These are phyloP conservation scores for Trypethelium eluteriae DNA, from an alignment of 495 filamentous ascomycete species.

Conservation along the genomic window DNA sequence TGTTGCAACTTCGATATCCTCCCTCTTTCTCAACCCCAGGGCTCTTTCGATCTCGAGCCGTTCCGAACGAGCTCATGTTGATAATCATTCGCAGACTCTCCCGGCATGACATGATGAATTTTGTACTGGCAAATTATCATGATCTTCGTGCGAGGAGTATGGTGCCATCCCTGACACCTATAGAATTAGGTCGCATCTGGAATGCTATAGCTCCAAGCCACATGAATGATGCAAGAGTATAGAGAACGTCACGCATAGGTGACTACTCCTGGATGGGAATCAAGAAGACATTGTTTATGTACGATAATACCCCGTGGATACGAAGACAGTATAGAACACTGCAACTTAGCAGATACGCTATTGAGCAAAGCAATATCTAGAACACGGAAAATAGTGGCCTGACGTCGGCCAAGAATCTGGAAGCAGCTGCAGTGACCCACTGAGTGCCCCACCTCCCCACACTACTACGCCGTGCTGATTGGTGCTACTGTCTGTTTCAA, in stretches of 20 bases:
- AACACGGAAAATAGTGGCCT: no score
- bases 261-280: no score
- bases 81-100: constrained; percentile 21
- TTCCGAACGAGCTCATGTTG: constrained; percentile 27
- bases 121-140: constrained; percentile 29
- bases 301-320: background rate
- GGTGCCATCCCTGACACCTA: constrained; percentile 19
- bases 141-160: constrained; percentile 24
- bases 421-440: no score
- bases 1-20: constrained; percentile 18
- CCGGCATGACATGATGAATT: constrained; percentile 25
- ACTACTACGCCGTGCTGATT: no score
- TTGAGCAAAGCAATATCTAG: no score
- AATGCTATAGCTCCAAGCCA: no score
- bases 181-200: background rate
- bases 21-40: constrained; percentile 17
- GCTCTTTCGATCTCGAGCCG: constrained; percentile 13
- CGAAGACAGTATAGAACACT: background rate
- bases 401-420: no score
- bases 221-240: no score
- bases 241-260: no score
- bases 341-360: background rate
- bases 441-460: no score
- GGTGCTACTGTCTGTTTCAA: background rate
- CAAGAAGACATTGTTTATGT: no score